These are phyloP conservation scores for Graphilbum ipis-grandicollis DNA, from an alignment of 2,329 filamentous ascomycete genomes.

Conservation along the genomic window DNA sequence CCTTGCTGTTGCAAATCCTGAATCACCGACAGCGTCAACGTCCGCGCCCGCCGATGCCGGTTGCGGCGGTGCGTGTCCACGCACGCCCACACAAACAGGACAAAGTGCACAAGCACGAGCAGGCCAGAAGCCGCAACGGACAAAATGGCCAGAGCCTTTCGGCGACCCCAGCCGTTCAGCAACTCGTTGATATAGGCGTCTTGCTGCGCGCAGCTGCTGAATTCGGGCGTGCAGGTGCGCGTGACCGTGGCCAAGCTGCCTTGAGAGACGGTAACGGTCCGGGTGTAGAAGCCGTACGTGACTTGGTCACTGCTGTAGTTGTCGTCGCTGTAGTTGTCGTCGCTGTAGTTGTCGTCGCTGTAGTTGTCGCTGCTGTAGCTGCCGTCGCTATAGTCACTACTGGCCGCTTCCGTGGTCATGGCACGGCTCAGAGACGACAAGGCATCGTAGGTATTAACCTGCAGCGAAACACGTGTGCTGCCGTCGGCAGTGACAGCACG, in stretches of 20 bases:
- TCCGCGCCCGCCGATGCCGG: not conserved
- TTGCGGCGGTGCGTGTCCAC: constrained; percentile 8
- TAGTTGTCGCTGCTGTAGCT: no score
- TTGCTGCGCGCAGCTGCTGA: constrained; percentile 6
- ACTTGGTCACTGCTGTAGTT: not conserved
- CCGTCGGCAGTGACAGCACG: no score
- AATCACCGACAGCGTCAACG: constrained; percentile 1
- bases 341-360: no score
- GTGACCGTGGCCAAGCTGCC: not conserved
- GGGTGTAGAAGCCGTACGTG: not conserved
- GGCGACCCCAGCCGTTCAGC: constrained; percentile 1
- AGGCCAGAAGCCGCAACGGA: constrained; percentile 21
- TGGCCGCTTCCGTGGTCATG: no score
- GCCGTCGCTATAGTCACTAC: no score
- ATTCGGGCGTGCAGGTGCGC: not conserved
- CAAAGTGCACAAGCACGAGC: constrained; percentile 22
- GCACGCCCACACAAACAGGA: constrained; percentile 9
- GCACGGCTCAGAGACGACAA: no score
- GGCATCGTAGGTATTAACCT: no score
- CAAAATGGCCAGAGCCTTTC: not conserved
- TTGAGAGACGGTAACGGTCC: not conserved
- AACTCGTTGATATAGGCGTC: constrained; percentile 7
- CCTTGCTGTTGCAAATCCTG: constrained; percentile 5
- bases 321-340: not conserved
- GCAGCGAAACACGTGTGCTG: no score